These are phyloP conservation scores for Cladobotryum mycophilum DNA, from an alignment of 2,329 filamentous ascomycete genomes.

Conservation along the genomic window DNA sequence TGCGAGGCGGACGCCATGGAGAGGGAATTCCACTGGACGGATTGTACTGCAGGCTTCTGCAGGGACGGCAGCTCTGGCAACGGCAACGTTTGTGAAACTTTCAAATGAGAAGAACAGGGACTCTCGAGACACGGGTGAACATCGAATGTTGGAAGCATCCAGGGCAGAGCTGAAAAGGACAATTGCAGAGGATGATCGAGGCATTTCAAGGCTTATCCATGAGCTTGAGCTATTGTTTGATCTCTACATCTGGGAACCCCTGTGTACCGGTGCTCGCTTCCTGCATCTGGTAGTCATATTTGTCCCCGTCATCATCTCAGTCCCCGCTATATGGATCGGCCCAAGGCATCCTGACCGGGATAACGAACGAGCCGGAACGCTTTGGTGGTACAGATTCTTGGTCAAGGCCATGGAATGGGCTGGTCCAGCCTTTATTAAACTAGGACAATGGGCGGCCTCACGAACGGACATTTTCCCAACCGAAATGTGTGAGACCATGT, in stretches of 20 bases:
- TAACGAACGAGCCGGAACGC: slow-evolving; percentile 70
- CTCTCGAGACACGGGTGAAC: slow-evolving; percentile 62
- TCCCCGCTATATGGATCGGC: slow-evolving; percentile 80
- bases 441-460: slow-evolving; percentile 97
- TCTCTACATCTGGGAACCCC: slow-evolving; percentile 70
- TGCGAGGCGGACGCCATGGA: slow-evolving; percentile 22
- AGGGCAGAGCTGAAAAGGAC: slow-evolving; percentile 68
- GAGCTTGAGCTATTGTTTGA: slow-evolving; percentile 63
- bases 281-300: slow-evolving; percentile 83
- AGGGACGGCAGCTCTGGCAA: slow-evolving; percentile 41
- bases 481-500: slow-evolving; percentile 90
- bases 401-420: slow-evolving; percentile 87
- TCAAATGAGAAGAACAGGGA: slow-evolving; percentile 48
- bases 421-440: slow-evolving; percentile 95
- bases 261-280: slow-evolving; percentile 83
- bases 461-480: slow-evolving; percentile 92
- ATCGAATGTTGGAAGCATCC: slow-evolving; percentile 80
- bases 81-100: slow-evolving; percentile 51
- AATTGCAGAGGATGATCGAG: slow-evolving; percentile 55
- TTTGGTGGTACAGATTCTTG: slow-evolving; percentile 93
- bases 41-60: slow-evolving; percentile 34
- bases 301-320: slow-evolving; percentile 74
- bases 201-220: slow-evolving; percentile 52
- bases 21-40: slow-evolving; percentile 14
- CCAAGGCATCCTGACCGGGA: slow-evolving; percentile 54